These are phyloP conservation scores for Umbelopsis ramanniana DNA, from an alignment of 192 early-diverging fungal species.

Conservation along the genomic window DNA sequence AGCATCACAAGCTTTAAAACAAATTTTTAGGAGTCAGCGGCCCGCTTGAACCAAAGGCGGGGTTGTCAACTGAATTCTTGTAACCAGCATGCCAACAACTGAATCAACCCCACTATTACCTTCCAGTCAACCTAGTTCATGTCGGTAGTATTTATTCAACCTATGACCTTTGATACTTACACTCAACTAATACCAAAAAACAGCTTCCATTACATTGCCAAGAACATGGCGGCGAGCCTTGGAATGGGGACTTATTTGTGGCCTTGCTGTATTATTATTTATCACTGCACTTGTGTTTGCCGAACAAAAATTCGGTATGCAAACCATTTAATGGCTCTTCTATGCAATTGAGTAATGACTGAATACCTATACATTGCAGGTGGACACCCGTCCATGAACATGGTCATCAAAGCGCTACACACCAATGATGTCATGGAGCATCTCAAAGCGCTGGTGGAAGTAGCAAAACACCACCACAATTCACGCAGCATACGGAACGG, in stretches of 20 bases:
- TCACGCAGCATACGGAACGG: conserved; percentile 46
- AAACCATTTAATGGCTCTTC: not conserved
- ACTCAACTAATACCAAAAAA: too few relatives aligned
- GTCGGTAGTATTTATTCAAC: not conserved
- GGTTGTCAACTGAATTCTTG: not conserved
- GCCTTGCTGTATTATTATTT: not conserved
- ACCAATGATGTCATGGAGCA: conserved; percentile 34
- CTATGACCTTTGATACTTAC: not conserved
- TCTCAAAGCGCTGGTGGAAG: conserved; percentile 37
- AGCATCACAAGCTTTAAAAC: not conserved
- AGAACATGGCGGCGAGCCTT: conserved; percentile 3
- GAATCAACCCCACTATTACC: conserved; percentile 5
- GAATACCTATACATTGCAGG: not conserved
- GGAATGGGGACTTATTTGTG: conserved; percentile 21
- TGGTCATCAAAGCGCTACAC: not conserved
- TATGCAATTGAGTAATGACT: not conserved
- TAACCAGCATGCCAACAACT: not conserved
- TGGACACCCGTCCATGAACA: not conserved
- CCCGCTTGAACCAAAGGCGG: not conserved
- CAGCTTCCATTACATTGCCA: not conserved
- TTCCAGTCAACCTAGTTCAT: not conserved
- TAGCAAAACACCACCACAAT: conserved; percentile 42
- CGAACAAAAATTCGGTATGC: conserved; percentile 15
- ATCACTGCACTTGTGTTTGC: not conserved
- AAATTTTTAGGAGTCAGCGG: not conserved